phyloP scores from a whole-genome alignment of 2,329 filamentous ascomycete species.

The Waltergamsia citrina region DNA sequence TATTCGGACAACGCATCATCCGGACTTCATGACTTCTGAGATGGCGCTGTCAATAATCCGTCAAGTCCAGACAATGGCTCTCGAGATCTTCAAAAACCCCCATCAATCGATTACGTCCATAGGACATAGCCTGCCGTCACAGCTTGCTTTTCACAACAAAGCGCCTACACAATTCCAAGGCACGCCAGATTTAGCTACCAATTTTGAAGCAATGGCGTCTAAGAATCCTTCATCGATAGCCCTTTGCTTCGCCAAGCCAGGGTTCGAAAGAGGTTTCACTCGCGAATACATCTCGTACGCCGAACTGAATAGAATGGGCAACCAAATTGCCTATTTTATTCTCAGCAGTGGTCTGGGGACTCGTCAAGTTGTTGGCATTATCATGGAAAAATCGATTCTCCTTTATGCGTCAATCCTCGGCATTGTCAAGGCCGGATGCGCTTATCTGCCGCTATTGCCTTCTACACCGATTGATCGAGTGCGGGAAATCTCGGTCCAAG shows the following conservation, averaged over 20 bases:
- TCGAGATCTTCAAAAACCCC: slow-evolving; percentile 17
- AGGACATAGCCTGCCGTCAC: slow-evolving; percentile 13
- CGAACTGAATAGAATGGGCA: slow-evolving; percentile 54
- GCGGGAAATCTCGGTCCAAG: slow-evolving; percentile 51
- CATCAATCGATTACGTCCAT: slow-evolving; percentile 7
- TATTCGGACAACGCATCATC: slow-evolving; percentile 38
- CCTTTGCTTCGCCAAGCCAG: slow-evolving; percentile 50
- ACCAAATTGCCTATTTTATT: slow-evolving; percentile 50
- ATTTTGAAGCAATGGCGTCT: slow-evolving; percentile 44
- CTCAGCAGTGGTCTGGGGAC: slow-evolving; percentile 30
- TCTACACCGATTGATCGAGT: slow-evolving; percentile 57
- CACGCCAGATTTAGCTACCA: slow-evolving; percentile 33
- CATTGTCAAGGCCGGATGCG: slow-evolving; percentile 64
- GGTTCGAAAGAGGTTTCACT: not conserved
- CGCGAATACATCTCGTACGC: slow-evolving; percentile 45
- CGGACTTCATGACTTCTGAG: slow-evolving; percentile 35
- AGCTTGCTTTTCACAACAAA: slow-evolving; percentile 40
- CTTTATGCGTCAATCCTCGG: slow-evolving; percentile 70
- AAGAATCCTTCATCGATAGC: slow-evolving; percentile 46
- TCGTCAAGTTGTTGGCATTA: slow-evolving; percentile 58
- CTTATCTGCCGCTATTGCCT: slow-evolving; percentile 71
- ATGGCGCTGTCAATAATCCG: slow-evolving; percentile 47
- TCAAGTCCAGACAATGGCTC: slow-evolving; percentile 49
- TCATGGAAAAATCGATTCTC: slow-evolving; percentile 66
- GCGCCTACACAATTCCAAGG: slow-evolving; percentile 20